Conservation (phyloP, 116 monocot species). For the Papilionanthe hybrid region DNA sequence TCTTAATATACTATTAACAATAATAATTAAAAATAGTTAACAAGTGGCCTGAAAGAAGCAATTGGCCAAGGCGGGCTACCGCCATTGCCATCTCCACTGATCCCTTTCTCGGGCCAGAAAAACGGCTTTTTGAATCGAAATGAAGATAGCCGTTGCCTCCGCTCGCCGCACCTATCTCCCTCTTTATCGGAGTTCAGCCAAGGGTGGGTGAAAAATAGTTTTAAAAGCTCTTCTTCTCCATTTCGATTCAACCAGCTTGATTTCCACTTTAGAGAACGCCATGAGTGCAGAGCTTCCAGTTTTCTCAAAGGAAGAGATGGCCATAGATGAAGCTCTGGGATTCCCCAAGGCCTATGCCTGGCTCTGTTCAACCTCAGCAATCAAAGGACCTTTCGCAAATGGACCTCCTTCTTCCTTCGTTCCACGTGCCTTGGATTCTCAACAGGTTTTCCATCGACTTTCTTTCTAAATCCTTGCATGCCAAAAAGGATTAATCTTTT, state of each 20-base stretch:
- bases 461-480: background rate
- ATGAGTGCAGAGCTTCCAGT: conserved; percentile 11
- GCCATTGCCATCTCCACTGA: too few relatives aligned
- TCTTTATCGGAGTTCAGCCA: too few relatives aligned
- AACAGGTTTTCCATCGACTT: conserved; percentile 42
- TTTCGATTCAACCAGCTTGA: background rate
- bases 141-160: too few relatives aligned
- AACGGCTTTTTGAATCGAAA: too few relatives aligned
- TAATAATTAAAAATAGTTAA: too few relatives aligned
- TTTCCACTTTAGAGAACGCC: background rate
- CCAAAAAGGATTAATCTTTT: background rate
- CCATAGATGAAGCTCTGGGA: conserved; percentile 44
- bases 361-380: conserved; percentile 42
- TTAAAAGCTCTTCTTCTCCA: background rate
- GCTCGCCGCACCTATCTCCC: too few relatives aligned
- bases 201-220: too few relatives aligned
- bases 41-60: too few relatives aligned
- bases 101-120: too few relatives aligned
- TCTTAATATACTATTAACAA: too few relatives aligned
- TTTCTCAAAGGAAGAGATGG: conserved; percentile 46
- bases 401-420: conserved; percentile 62
- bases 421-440: conserved; percentile 56
- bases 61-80: too few relatives aligned
- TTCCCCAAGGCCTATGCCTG: conserved; percentile 81
- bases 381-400: conserved; percentile 20